Evolutionary conservation across 2,329 filamentous ascomycete species (phyloP).

Genomic region (Beauveria varroae): DNA sequence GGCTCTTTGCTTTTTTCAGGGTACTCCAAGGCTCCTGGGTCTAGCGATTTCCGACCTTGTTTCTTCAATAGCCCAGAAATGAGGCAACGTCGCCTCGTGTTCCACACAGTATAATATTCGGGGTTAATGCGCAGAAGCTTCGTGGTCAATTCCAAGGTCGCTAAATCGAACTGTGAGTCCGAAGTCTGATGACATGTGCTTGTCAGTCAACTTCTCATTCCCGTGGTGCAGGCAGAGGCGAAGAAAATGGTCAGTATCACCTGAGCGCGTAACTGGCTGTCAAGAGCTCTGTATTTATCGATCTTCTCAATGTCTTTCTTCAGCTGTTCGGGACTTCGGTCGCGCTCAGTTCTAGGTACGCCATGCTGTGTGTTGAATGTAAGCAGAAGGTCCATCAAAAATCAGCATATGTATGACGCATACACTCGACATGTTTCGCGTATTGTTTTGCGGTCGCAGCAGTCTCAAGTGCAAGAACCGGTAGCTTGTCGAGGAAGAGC

Average conservation of each 20-base stretch:
- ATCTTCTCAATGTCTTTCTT: slow-evolving; percentile 70
- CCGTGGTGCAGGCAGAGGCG: not conserved
- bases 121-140: slow-evolving; percentile 70
- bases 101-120: slow-evolving; percentile 89
- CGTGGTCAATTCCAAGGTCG: slow-evolving; percentile 61
- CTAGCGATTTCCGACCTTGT: slow-evolving; percentile 42
- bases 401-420: not conserved
- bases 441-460: not conserved
- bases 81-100: slow-evolving; percentile 69
- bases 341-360: slow-evolving; percentile 59
- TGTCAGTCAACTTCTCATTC: not conserved
- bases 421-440: slow-evolving; percentile 6
- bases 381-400: not conserved
- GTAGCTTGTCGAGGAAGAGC: not conserved
- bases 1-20: slow-evolving; percentile 45
- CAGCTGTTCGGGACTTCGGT: slow-evolving; percentile 60
- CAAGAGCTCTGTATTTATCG: slow-evolving; percentile 63
- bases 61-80: slow-evolving; percentile 50
- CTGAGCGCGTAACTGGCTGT: slow-evolving; percentile 58
- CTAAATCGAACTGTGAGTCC: slow-evolving; percentile 39
- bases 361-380: slow-evolving; percentile 59
- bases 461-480: not conserved
- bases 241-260: slow-evolving; percentile 29
- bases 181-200: slow-evolving; percentile 22
- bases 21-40: slow-evolving; percentile 48